phyloP scores from a whole-genome alignment of 2,329 filamentous ascomycete species.

The Scorias spongiosa region DNA sequence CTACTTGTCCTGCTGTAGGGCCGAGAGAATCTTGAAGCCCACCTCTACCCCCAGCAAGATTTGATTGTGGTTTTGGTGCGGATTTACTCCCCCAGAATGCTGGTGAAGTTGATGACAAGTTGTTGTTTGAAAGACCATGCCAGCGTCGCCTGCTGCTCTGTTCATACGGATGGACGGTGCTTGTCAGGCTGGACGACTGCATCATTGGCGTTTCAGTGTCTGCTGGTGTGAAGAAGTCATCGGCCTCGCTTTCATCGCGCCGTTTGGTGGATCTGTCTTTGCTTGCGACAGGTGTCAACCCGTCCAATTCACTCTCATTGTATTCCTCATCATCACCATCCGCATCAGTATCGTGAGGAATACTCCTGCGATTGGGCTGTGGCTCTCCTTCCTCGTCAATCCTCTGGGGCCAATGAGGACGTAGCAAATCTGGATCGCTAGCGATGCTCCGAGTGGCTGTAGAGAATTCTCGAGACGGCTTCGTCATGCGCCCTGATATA shows the following conservation, averaged over 20 bases:
- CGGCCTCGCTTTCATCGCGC: constrained; percentile 7
- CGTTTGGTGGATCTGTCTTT: constrained; percentile 7
- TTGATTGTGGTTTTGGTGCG: constrained; percentile 19
- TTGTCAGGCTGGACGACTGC: neutral
- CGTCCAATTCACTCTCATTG: constrained; percentile 42
- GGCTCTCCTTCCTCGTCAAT: constrained; percentile 32
- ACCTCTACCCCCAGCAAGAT: constrained; percentile 9
- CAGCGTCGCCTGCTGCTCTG: constrained; percentile 34
- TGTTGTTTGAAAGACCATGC: constrained; percentile 65
- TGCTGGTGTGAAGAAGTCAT: constrained; percentile 19
- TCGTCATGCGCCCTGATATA: constrained; percentile 20
- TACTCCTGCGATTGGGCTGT: constrained; percentile 20
- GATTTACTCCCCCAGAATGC: constrained; percentile 21
- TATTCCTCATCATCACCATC: constrained; percentile 87
- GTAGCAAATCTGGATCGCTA: constrained; percentile 37
- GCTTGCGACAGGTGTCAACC: constrained; percentile 13
- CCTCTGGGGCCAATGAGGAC: constrained; percentile 24
- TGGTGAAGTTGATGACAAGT: constrained; percentile 67
- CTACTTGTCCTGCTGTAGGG: neutral
- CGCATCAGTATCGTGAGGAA: constrained; percentile 55
- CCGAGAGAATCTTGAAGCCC: neutral
- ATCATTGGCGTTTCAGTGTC: neutral
- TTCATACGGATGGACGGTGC: neutral
- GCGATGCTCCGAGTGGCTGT: constrained; percentile 37
- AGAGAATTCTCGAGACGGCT: constrained; percentile 31